phyloP scores from a whole-genome alignment of 192 early-diverging fungal species.

The Spizellomyces sp. region DNA sequence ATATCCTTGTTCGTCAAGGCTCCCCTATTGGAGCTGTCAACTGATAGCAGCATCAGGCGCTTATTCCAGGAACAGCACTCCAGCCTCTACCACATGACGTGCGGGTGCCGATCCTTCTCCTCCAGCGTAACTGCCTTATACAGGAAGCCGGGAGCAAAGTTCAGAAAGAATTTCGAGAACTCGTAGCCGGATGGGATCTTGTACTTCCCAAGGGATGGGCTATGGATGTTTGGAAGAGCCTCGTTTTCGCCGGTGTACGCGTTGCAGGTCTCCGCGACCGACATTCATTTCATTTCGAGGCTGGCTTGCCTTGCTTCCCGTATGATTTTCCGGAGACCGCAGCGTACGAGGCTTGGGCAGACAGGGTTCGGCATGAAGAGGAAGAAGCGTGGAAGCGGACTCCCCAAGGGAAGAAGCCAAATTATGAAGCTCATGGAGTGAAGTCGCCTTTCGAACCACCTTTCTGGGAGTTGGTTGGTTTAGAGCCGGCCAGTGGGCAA shows the following conservation, averaged over 20 bases:
- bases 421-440: conserved; percentile 73
- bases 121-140: conserved; percentile 64
- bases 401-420: conserved; percentile 80
- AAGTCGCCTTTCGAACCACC: conserved; percentile 70
- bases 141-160: conserved; percentile 43
- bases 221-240: conserved; percentile 83
- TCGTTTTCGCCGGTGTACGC: conserved; percentile 86
- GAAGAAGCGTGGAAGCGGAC: conserved; percentile 60
- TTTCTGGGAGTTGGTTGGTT: conserved; percentile 42
- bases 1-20: too few relatives aligned
- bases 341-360: conserved; percentile 61
- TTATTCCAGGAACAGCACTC: conserved; percentile 76
- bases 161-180: conserved; percentile 52
- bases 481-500: not conserved
- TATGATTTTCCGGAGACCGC: conserved; percentile 79
- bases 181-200: conserved; percentile 76
- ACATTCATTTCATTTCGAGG: conserved; percentile 73
- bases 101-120: conserved; percentile 76
- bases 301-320: conserved; percentile 75
- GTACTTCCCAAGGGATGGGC: conserved; percentile 77
- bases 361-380: conserved; percentile 38
- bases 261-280: conserved; percentile 74
- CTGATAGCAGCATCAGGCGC: conserved; percentile 36
- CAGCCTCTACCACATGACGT: conserved; percentile 54
- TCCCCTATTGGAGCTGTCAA: conserved; percentile 15